Base-by-base conservation (phyloP, 208 protist species). In the Acanthamoeba royreba region DNA sequence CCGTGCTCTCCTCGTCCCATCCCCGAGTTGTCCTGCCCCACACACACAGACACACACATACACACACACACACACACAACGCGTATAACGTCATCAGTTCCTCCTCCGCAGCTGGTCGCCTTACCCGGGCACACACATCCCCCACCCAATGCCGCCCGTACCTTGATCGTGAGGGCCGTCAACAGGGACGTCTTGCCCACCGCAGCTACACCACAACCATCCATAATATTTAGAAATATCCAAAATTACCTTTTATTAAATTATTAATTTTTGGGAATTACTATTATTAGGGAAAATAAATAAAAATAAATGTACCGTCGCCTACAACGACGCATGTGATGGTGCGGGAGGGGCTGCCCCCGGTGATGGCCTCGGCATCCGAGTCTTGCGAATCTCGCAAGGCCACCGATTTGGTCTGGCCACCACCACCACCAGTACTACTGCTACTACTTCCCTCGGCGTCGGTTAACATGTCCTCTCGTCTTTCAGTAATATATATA, bases 111-210 rank as follows among this genome's bases (percentile, higher is more conserved):
- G n/a, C n/a, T n/a, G n/a, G n/a, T n/a, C n/a, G n/a, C n/a, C n/a
- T n/a, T n/a, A n/a, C n/a, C n/a, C n/a, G n/a, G n/a, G n/a, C n/a
- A n/a, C n/a, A n/a, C n/a, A n/a, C n/a, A n/a, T n/a, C n/a, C n/a
- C n/a, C n/a, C n/a, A n/a, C n/a, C n/a, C n/a, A n/a, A n/a, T n/a
- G n/a, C n/a, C n/a, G n/a, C n/a, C n/a, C n/a, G 22, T 43, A 66
- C 86, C 52, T 92, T 77, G 28, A 92, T 49, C 22, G 86, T 92
- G 42, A 92, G 49, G 40, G 86, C 86, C 38, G 86, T 92, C 9
- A 92, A 43, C 3, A 92, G 86, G 45, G 86, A 92, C 35, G 86
- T 92, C 86, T 92, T 92, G 49, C 86, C 86, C 15, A 92, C 86
- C 4, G 86, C 86, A 1, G 86, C 86, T 92, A 49, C 83, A 90